Evolutionary conservation across 176 grass and related monocot genomes (phyloP), one percentile per base, ranked within the genome.

Genomic region (Carex scoparia): DNA sequence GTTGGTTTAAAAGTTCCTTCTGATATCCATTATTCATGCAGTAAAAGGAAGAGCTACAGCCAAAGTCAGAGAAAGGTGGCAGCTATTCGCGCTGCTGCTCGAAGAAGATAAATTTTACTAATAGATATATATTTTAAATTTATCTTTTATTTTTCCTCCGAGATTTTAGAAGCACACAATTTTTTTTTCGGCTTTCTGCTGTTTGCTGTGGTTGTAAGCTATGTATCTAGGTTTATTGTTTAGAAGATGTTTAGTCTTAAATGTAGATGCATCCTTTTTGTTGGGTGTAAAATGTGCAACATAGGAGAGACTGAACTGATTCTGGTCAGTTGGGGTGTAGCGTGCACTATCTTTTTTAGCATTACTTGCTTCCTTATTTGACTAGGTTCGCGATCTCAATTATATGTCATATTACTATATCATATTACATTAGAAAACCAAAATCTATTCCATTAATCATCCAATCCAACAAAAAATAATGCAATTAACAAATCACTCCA

Each of bases 11-110:
- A 78, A 5, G 55, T 83, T 79, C 30, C 60, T 70, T 83, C 54
- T 84, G 78, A 16, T 35, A 51, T 35, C 54, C 9, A 19, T 27
- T 90, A 75, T 44, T 15, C 84, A 64, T 92, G 88, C 86, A 98
- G 95, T 84, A 95, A 92, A 93, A 92, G 91, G 85, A 87, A 92
- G 84, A 90, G 93, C 71, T 89, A 87, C 79, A 88, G 65, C 14
- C 79, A 13, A 63, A 85, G 61, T 54, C 91, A 85, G 77, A 94
- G 88, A 82, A 89, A 95, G 79, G 91, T 86, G 85, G 90, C 80
- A 79, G 79, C 92, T 48, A 79, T 16, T 61, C 93, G 90, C 71
- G 85, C 77, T 40, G 79, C 86, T 55, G 16, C 59, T 81, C 15
- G 33, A 62, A 65, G 60, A 62, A 64, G 59, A 81, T 81, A 61